Evolutionary conservation across 129 eudicot genomes (phyloP).

Genomic region (Tagetes patula): DNA sequence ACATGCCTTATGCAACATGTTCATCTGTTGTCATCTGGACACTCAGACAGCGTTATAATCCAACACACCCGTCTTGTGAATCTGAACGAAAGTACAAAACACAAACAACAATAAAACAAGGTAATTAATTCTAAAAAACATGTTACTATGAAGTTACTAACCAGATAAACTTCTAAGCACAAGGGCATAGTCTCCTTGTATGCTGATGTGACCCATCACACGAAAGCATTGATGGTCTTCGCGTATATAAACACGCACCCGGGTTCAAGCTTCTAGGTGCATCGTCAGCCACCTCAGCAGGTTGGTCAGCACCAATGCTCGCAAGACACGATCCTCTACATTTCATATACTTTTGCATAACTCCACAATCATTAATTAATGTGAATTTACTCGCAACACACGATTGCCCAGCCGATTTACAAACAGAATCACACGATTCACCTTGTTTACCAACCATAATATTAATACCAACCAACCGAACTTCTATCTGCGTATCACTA

Average conservation of each 20-base stretch:
- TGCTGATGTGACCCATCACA: constrained; percentile 76
- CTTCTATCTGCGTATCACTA: constrained; percentile 50
- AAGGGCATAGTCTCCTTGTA: constrained; percentile 90
- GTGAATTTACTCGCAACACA: constrained; percentile 85
- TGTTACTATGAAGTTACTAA: constrained; percentile 26
- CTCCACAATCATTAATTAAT: constrained; percentile 77
- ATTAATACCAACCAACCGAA: constrained; percentile 65
- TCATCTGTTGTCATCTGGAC: background rate
- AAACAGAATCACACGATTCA: constrained; percentile 86
- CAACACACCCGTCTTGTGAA: background rate
- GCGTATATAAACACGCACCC: constrained; percentile 74
- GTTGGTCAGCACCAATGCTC: constrained; percentile 92
- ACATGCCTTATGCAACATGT: background rate
- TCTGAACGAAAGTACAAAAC: background rate
- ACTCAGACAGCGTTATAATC: constrained; percentile 1
- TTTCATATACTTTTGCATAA: constrained; percentile 80
- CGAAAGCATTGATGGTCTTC: constrained; percentile 51
- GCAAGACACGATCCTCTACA: constrained; percentile 85
- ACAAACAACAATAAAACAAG: background rate
- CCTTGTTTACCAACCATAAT: constrained; percentile 92
- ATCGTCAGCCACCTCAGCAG: constrained; percentile 93
- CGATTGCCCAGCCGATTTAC: constrained; percentile 71
- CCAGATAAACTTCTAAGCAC: constrained; percentile 47
- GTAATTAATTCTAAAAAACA: background rate
- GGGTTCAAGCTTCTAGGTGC: constrained; percentile 89